A percentile compares a stretch with the other conserved stretches of the same genome.
Conservation (phyloP, 768 basidiomycete genomes). For the Tylopilus subfusipes region DNA sequence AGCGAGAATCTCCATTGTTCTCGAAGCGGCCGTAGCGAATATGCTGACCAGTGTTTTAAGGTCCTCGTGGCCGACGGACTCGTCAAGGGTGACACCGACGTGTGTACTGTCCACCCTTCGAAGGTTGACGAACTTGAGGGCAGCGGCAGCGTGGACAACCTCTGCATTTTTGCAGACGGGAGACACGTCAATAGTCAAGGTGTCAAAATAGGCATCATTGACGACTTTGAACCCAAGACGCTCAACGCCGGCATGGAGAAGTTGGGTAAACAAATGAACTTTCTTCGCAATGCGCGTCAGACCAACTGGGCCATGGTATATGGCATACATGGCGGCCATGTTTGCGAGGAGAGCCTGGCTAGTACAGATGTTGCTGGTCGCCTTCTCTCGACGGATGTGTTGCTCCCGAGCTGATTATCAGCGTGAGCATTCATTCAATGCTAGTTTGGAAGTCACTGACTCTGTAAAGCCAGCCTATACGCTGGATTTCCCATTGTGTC, state of each 20-base stretch:
- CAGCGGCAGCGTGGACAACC: constrained; percentile 66
- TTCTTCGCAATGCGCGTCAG: constrained; percentile 81
- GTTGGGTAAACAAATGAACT: constrained; percentile 84
- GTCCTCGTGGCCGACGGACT: constrained; percentile 76
- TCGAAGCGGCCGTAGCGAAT: constrained; percentile 66
- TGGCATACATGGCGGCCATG: constrained; percentile 98
- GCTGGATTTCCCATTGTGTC: constrained; percentile 83
- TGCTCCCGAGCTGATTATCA: constrained; percentile 76
- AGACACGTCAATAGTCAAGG: constrained; percentile 74
- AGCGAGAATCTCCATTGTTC: constrained; percentile 43
- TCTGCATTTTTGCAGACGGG: constrained; percentile 51
- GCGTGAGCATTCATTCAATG: constrained; percentile 7
- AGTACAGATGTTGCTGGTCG: constrained; percentile 98
- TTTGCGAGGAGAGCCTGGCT: constrained; percentile 97
- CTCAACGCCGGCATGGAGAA: constrained; percentile 66
- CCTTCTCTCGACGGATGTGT: constrained; percentile 96
- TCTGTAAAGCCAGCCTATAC: constrained; percentile 92
- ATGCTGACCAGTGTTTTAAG: constrained; percentile 75
- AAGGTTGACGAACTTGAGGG: constrained; percentile 73
- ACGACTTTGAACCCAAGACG: constrained; percentile 68
- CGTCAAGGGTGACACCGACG: constrained; percentile 91
- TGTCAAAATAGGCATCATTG: constrained; percentile 87
- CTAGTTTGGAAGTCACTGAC: constrained; percentile 43
- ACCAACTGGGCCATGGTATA: constrained; percentile 92
- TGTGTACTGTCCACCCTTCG: constrained; percentile 67